Evolutionary conservation across 2,329 filamentous ascomycete species (phyloP), one percentile per base, ranked within the genome.

Genomic region (Didymella keratinophila): DNA sequence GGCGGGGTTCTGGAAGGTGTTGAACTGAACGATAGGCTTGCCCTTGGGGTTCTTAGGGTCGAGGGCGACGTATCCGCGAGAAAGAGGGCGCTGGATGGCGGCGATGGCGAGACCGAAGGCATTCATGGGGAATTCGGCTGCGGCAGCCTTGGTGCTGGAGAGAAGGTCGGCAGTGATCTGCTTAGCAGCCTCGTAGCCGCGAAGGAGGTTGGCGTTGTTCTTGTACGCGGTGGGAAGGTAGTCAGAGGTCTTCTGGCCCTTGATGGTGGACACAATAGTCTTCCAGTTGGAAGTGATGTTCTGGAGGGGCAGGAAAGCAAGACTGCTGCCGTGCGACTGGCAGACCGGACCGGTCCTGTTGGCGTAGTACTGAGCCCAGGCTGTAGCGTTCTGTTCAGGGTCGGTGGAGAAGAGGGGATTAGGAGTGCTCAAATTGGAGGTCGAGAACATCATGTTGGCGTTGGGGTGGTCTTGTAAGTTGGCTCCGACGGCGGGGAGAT

Each of bases 41-140:
- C 59, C 62, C 2, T 47, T 39, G 4, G 72, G 72, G 46, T 75
- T 67, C 14, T 68, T 67, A 10, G 70, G 69, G 56, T 74, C 71
- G 46, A 76, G 64, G 4, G 64, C 66, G 36, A 76, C 71, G 20
- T 67, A 70, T 11, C 75, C 76, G 37, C 75, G 71, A 7, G 66
- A 60, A 0, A 66, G 27, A 27, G 64, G 62, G 34, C 43, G 42
- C 25, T 53, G 51, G 9, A 53, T 1, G 28, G 53, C 57, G 10
- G 41, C 37, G 41, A 64, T 65, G n/a, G 64, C 59, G 4, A 58
- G 49, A 25, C 43, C 51, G n/a, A 53, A 53, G 20, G 42, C 42
- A 67, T 50, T 76, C 74, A 30, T 45, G 9, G 41, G 50, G 4
- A 45, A 28, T 10, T 45, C 50, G 6, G 36, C 41, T 68, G 71